Base-by-base conservation (phyloP, 2,329 filamentous ascomycete genomes). In the Aspergillus jensenii region DNA sequence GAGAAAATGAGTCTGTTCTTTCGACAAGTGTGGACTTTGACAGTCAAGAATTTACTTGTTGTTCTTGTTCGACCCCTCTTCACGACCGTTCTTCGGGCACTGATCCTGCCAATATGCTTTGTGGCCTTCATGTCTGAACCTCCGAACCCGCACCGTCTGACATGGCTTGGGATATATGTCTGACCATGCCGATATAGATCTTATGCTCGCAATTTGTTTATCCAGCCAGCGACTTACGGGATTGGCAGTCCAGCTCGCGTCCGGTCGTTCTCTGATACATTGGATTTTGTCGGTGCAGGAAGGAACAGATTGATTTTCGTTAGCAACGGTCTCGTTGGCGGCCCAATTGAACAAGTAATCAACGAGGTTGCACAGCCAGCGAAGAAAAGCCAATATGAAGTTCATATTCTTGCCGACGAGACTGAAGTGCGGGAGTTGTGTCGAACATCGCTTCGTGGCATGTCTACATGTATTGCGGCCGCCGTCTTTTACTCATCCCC, bases 171-270 rank as follows among this genome's bases (percentile, higher is more conserved):
- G 8, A 27, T 19, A n/a, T 14, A 43, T 7, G 12, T 53, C 41
- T 53, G 12, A 53, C 41, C 8, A 31, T 31, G 4, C 12, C 4
- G 3, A 46, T 37, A 50, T 31, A 82, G 83, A 47, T 78, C 79
- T 53, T 93, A 89, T 72, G 88, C 91, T 15, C 88, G 90, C 65
- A 93, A 93, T 71, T 84, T 96, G 62, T 93, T 96, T 67, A 84
- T 93, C 3, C 88, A 91, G 1, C 88, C 90, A 1, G 88, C 89
- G 1, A 77, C 82, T 3, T 96, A 83, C 67, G 93, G 93, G 45
- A 86, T 96, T 63, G 89, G 87, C 45, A 71, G 80, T 0, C 73
- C 85, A 0, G 78, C 76, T 6, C 81, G 86, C 0, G 76, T 96
- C 60, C 84, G 87, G 59, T 82, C 84, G 11, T 81, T 96, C 17